A percentile compares a stretch with the other conserved stretches of the same genome.
phyloP scores from a whole-genome alignment of 306 rosid genomes.

The Abrus precatorius region DNA sequence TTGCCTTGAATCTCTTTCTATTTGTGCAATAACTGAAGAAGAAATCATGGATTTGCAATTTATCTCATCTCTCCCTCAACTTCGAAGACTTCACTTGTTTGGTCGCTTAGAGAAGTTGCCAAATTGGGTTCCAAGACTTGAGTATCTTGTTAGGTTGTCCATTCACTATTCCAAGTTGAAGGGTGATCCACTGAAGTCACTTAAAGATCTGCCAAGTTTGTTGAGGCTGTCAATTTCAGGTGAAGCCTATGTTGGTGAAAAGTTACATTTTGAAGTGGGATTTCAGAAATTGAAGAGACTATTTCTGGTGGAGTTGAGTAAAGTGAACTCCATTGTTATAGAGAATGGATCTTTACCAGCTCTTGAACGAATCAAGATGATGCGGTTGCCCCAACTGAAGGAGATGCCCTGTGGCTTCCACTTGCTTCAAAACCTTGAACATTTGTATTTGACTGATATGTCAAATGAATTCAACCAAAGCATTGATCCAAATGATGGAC shows the following conservation, averaged over 20 bases:
- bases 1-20: slow-evolving; percentile 9
- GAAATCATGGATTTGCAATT: slow-evolving; percentile 18
- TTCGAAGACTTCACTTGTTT: background rate
- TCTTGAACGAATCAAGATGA: background rate
- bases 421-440: background rate
- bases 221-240: rapidly evolving
- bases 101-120: slow-evolving; percentile 4
- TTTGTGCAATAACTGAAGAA: background rate
- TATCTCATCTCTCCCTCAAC: background rate
- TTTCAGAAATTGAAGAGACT: slow-evolving; percentile 4
- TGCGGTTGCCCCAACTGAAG: background rate
- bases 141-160: background rate
- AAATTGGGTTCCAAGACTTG: background rate
- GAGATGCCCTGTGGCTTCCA: background rate
- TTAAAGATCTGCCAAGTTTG: background rate
- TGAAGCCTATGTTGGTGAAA: background rate
- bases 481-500: slow-evolving; percentile 11
- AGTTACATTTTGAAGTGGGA: background rate
- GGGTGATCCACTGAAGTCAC: background rate
- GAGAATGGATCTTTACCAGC: background rate
- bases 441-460: background rate
- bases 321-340: background rate
- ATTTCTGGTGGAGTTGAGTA: rapidly evolving
- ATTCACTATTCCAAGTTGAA: background rate
- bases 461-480: slow-evolving; percentile 25